These are phyloP conservation scores for Penicillium canariense DNA, from an alignment of 495 filamentous ascomycete species.

Conservation along the genomic window DNA sequence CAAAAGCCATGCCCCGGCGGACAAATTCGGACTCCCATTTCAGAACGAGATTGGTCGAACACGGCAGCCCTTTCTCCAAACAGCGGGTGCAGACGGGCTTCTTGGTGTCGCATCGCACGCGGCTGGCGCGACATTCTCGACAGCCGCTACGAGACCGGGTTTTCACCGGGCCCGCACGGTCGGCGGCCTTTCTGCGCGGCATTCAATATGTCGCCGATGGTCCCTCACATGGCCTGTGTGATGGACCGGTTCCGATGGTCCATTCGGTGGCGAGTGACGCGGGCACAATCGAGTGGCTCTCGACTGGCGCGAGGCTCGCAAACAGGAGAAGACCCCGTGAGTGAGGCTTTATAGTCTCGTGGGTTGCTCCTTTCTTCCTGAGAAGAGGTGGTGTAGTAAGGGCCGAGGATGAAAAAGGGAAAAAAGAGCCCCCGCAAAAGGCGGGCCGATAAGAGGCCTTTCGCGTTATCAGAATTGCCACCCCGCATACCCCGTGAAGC, in stretches of 20 bases:
- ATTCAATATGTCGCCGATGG: constrained; percentile 24
- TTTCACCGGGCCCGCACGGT: constrained; percentile 44
- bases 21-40: constrained; percentile 49
- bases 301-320: not conserved
- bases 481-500: not conserved
- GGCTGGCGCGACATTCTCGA: constrained; percentile 43
- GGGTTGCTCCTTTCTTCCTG: not conserved
- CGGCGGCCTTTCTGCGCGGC: constrained; percentile 46
- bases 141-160: constrained; percentile 46
- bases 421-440: not conserved
- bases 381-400: not conserved
- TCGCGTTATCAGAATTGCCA: not conserved
- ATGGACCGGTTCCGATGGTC: not conserved
- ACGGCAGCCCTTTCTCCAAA: constrained; percentile 34
- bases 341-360: not conserved
- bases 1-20: constrained; percentile 46
- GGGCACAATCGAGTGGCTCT: not conserved
- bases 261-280: not conserved
- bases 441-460: constrained; percentile 3
- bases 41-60: constrained; percentile 39
- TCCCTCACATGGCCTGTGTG: constrained; percentile 28
- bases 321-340: not conserved
- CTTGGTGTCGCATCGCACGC: constrained; percentile 43
- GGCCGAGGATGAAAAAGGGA: not conserved
- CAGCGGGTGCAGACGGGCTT: constrained; percentile 45